Percentiles rank a stretch among this genome's conserved stretches.
phyloP scores from a whole-genome alignment of 2,329 filamentous ascomycete species.

The Sclerotinia borealis region DNA sequence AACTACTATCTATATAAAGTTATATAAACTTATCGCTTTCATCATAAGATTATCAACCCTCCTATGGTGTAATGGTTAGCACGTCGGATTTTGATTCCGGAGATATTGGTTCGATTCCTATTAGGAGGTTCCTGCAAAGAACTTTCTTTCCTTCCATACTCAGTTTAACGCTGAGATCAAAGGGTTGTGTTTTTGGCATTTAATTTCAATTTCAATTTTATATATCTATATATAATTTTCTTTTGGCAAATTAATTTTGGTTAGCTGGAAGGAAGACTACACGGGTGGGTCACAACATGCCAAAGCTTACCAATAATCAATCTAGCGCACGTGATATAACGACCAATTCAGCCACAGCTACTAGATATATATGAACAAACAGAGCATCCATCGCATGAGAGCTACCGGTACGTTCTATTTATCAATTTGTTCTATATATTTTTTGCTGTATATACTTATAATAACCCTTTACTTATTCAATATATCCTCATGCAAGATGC shows the following conservation, averaged over 20 bases:
- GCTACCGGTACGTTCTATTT: too few species aligned
- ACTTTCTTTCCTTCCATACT: constrained; percentile 2
- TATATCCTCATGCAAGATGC: neutral
- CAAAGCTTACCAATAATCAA: neutral
- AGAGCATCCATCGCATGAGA: neutral
- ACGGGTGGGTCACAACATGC: neutral
- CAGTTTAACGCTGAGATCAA: constrained; percentile 6
- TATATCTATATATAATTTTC: neutral
- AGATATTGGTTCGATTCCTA: constrained; percentile 16
- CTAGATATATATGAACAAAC: too few species aligned
- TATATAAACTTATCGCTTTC: too few species aligned
- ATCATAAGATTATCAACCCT: too few species aligned
- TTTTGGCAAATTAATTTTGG: too few species aligned
- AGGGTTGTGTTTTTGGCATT: neutral
- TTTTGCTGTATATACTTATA: neutral
- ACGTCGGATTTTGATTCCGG: constrained; percentile 14
- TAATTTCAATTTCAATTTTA: neutral
- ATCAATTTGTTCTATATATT: neutral
- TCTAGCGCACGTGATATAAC: neutral
- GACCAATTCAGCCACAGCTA: neutral
- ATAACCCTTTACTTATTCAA: neutral
- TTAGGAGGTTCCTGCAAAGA: constrained; percentile 6
- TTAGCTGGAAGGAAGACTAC: too few species aligned
- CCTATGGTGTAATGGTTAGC: constrained; percentile 15
- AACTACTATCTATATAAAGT: too few species aligned